A percentile compares a stretch with the other conserved stretches of the same genome.
Evolutionary conservation across 108 stramenopile species (phyloP).

Genomic region (Fistulifera solaris): DNA sequence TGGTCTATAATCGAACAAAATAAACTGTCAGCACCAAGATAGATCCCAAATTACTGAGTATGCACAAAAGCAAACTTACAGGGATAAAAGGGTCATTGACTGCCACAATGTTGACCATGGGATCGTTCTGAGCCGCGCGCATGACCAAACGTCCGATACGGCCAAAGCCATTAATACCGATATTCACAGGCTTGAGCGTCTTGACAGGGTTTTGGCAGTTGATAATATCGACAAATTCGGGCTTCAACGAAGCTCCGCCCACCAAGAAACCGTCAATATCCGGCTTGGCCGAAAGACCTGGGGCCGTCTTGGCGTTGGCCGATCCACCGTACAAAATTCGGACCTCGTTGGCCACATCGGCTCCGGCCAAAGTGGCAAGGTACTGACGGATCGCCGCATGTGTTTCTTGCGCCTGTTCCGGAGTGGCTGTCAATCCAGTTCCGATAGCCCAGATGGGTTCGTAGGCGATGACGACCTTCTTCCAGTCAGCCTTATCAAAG

Average conservation of each 20-base stretch:
- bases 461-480: conserved; percentile 82
- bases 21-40: not conserved
- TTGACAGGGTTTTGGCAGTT: conserved; percentile 65
- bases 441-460: conserved; percentile 99
- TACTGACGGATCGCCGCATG: conserved; percentile 81
- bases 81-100: conserved; percentile 96
- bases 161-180: conserved; percentile 97
- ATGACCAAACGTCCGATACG: conserved; percentile 98
- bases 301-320: conserved; percentile 84
- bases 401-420: conserved; percentile 94
- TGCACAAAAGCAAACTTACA: conserved; percentile 6
- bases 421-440: conserved; percentile 93
- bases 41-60: not conserved
- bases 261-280: conserved; percentile 99
- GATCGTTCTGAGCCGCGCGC: conserved; percentile 88
- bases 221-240: conserved; percentile 93
- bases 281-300: conserved; percentile 85
- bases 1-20: conserved; percentile 17
- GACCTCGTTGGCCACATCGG: conserved; percentile 75
- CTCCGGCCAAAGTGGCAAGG: conserved; percentile 76
- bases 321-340: conserved; percentile 95
- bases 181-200: conserved; percentile 54
- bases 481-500: conserved; percentile 81
- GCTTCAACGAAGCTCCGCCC: conserved; percentile 97
- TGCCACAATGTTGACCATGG: conserved; percentile 87